Base-by-base conservation (phyloP, 108 stramenopile genomes). In the Nannochloropsis salina region DNA sequence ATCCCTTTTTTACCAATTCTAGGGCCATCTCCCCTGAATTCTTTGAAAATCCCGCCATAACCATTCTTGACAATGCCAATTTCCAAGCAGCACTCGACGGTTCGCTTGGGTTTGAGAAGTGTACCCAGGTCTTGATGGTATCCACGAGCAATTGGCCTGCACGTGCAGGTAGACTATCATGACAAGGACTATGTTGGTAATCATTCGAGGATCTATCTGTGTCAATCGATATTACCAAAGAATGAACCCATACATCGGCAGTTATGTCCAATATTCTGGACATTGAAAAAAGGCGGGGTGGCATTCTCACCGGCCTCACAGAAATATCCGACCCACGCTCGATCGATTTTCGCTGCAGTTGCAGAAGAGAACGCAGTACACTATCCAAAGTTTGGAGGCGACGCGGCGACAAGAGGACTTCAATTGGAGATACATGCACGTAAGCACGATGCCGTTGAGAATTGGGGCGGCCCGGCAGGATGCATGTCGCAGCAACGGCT, bases 61-160 rank as follows among this genome's bases (percentile, higher is more conserved):
- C 61, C 15, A 74, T 74, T 74, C n/a, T 74, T 15, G 61, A 74
- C 61, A 74, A 15, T 6, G 61, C 61, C 15, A 74, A n/a, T n/a
- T 74, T 74, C 61, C 61, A 74, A 74, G n/a, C n/a, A n/a, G n/a
- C n/a, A 74, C n/a, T n/a, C 15, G 61, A 74, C 20, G 61, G 61
- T n/a, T 74, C n/a, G 4, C 61, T 74, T 6, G 61, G 61, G 61
- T 74, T n/a, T 15, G 61, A 74, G n/a, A 74, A 74, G 6, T 74
- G 61, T n/a, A 74, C 61, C 61, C 61, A 74, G 20, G 61, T 2
- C 3, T 74, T 6, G 4, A 74, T n/a, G 6, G n/a, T 8, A n/a
- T 74, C 61, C 20, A n/a, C n/a, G 20, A 74, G 8, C 15, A 74
- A n/a, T n/a, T n/a, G 61, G 0, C 20, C n/a, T 74, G 61, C 61